These are phyloP conservation scores for Curvularia spicifera DNA, from an alignment of 2,329 filamentous ascomycete genomes.

Conservation along the genomic window DNA sequence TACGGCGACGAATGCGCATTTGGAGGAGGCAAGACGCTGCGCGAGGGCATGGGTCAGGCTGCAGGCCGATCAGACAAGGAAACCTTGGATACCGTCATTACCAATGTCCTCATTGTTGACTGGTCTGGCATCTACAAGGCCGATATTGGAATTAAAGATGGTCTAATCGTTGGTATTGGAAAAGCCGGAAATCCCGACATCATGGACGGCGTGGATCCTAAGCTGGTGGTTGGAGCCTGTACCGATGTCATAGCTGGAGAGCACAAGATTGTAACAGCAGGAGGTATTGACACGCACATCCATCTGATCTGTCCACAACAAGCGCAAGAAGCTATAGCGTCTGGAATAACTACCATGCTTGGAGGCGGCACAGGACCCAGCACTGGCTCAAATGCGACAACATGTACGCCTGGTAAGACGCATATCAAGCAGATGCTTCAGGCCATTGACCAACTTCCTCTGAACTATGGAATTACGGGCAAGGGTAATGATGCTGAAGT, in stretches of 20 bases:
- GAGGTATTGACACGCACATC: slow-evolving; percentile 87
- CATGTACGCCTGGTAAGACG: slow-evolving; percentile 84
- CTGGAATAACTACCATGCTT: slow-evolving; percentile 87
- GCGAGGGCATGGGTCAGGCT: slow-evolving; percentile 95
- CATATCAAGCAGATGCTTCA: slow-evolving; percentile 91
- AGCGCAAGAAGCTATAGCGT: slow-evolving; percentile 78
- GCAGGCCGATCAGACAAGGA: slow-evolving; percentile 75
- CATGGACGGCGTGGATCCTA: slow-evolving; percentile 82
- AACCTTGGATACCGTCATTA: slow-evolving; percentile 82
- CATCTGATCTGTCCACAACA: slow-evolving; percentile 97
- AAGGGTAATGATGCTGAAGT: slow-evolving; percentile 88
- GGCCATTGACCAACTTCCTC: slow-evolving; percentile 77
- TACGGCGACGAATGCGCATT: slow-evolving; percentile 97
- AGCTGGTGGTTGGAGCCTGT: slow-evolving; percentile 82
- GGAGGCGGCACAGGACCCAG: slow-evolving; percentile 93
- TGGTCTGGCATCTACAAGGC: slow-evolving; percentile 95
- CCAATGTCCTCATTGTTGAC: slow-evolving; percentile 88
- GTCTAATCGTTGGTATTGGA: slow-evolving; percentile 84
- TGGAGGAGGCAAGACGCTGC: slow-evolving; percentile 89
- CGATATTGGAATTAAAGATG: slow-evolving; percentile 91
- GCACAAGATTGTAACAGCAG: slow-evolving; percentile 87
- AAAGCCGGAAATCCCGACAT: slow-evolving; percentile 98
- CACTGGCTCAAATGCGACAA: slow-evolving; percentile 89
- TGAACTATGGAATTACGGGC: slow-evolving; percentile 90
- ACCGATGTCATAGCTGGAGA: slow-evolving; percentile 94